Conservation (phyloP, 176 grass and related monocot genomes). For the Cocos nucifera region DNA sequence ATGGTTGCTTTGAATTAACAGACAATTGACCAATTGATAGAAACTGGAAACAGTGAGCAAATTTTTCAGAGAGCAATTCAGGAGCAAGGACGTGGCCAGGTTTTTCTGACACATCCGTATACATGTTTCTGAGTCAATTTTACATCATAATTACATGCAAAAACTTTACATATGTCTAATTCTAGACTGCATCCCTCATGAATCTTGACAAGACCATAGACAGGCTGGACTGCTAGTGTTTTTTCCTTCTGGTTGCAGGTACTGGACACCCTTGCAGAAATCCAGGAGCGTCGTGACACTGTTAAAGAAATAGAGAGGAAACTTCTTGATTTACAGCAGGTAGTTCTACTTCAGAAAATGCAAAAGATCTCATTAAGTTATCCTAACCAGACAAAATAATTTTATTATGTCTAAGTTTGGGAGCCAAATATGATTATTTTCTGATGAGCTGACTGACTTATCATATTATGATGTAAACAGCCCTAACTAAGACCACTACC, state of each 20-base stretch:
- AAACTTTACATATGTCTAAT: too few relatives aligned
- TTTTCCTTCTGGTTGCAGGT: constrained; percentile 28
- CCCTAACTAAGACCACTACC: too few relatives aligned
- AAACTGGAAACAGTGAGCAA: constrained; percentile 79
- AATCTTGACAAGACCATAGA: too few relatives aligned
- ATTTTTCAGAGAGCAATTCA: constrained; percentile 84
- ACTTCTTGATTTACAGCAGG: constrained; percentile 82
- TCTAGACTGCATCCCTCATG: too few relatives aligned
- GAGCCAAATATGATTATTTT: too few relatives aligned
- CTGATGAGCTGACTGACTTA: too few relatives aligned
- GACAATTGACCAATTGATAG: constrained; percentile 73
- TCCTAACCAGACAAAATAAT: background rate
- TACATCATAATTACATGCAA: too few relatives aligned
- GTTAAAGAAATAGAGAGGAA: constrained; percentile 74
- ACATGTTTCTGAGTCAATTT: too few relatives aligned
- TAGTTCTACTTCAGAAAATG: constrained; percentile 6
- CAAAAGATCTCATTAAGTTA: background rate
- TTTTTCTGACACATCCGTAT: constrained; percentile 3
- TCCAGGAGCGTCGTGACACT: constrained; percentile 70
- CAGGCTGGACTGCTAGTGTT: background rate
- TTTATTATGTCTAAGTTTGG: background rate
- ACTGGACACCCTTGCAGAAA: constrained; percentile 77
- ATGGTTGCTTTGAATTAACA: constrained; percentile 24
- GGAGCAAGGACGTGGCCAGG: constrained; percentile 86
- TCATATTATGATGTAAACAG: too few relatives aligned